Evolutionary conservation across 2,329 filamentous ascomycete species (phyloP).

Genomic region (Canariomyces notabilis): DNA sequence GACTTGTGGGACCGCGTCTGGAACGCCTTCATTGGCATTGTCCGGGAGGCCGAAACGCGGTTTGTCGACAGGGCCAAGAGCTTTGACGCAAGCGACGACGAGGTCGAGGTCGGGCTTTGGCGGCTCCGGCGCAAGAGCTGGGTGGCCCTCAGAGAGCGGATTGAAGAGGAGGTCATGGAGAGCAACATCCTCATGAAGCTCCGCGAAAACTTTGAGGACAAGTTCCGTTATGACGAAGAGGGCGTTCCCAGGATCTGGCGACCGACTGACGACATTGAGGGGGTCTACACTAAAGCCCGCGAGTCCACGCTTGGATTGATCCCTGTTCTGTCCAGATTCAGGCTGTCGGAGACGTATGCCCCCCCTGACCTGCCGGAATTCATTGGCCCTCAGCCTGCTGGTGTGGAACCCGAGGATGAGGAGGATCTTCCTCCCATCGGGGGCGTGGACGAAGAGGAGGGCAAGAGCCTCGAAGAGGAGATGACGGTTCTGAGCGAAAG

Average conservation of each 20-base stretch:
- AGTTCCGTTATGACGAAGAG: conserved; percentile 94
- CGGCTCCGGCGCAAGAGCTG: conserved; percentile 89
- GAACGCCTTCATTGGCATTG: conserved; percentile 75
- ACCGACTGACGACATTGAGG: conserved; percentile 94
- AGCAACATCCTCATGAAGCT: conserved; percentile 93
- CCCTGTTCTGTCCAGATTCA: conserved; percentile 81
- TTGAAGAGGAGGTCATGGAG: conserved; percentile 97
- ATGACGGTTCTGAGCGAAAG: conserved; percentile 89
- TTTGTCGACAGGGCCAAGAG: conserved; percentile 87
- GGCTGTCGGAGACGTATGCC: conserved; percentile 65
- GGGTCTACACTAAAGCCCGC: conserved; percentile 83
- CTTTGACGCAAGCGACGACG: conserved; percentile 86
- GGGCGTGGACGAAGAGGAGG: conserved; percentile 89
- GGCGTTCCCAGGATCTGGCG: conserved; percentile 96
- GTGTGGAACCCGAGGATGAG: conserved; percentile 75
- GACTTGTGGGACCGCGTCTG: conserved; percentile 96
- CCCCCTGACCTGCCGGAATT: conserved; percentile 80
- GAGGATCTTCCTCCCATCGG: conserved; percentile 86
- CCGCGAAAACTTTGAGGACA: conserved; percentile 97
- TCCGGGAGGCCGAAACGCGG: conserved; percentile 76
- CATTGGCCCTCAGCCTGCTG: conserved; percentile 71
- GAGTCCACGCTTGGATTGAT: conserved; percentile 90
- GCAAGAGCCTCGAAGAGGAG: conserved; percentile 91
- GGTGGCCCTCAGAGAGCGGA: conserved; percentile 81
- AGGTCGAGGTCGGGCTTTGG: conserved; percentile 91